A percentile compares a stretch with the other conserved stretches of the same genome.
Conservation (phyloP, 208 protist genomes). For the Trichomonas gallinae region DNA sequence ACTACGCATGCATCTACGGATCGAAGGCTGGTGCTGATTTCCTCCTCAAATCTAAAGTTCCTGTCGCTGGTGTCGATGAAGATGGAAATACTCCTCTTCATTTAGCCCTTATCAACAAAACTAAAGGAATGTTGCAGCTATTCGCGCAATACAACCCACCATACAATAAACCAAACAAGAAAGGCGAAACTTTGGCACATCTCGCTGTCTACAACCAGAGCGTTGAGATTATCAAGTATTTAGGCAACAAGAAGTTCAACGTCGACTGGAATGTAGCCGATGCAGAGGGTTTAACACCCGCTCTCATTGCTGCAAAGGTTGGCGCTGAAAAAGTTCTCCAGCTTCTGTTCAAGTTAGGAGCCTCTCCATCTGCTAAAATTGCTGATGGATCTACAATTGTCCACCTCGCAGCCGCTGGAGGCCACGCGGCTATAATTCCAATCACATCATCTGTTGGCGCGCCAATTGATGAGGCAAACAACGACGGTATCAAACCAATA, state of each 20-base stretch:
- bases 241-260: constrained; percentile 3
- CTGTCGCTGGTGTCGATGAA: neutral
- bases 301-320: neutral
- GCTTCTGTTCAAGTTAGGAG: neutral
- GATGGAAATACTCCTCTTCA: constrained; percentile 17
- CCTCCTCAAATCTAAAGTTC: neutral
- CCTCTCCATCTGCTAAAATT: neutral
- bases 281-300: neutral
- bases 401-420: neutral
- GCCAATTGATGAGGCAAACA: neutral
- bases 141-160: neutral
- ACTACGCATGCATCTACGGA: neutral
- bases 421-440: neutral
- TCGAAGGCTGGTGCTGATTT: neutral
- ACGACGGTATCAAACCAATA: neutral
- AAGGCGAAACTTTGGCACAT: neutral
- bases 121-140: neutral
- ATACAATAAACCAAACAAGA: neutral
- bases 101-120: neutral
- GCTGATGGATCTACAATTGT: neutral
- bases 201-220: neutral
- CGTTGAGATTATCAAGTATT: neutral
- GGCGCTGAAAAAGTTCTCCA: neutral
- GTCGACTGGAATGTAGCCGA: constrained; percentile 8
- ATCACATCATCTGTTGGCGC: neutral